Base-by-base conservation (phyloP, 768 basidiomycete genomes). In the Tulasnella calospora region DNA sequence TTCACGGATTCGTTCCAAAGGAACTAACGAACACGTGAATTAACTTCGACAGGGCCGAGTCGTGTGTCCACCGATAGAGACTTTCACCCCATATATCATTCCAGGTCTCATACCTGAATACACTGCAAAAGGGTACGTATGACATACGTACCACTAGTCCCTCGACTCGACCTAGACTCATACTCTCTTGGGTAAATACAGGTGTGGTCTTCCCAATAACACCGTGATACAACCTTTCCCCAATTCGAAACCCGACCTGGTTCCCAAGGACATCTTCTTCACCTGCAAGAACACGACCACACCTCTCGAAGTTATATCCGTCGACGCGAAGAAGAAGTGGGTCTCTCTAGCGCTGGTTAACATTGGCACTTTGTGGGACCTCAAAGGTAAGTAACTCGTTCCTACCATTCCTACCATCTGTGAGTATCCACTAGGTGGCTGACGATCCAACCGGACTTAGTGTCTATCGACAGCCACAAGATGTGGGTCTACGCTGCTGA, bases 401-500 rank as follows among this genome's bases (percentile, higher is more conserved):
- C n/a, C 55, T 21, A 8, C 27, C n/a, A n/a, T n/a, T n/a, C n/a
- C n/a, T n/a, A n/a, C n/a, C n/a, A 7, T 15, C 27, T 15, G 7
- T 33, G 3, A 3, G 61, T n/a, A 3, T 27, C 10, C 2, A 23
- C 5, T 10, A 1, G n/a, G 6, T 7, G 41, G n/a, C 55, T 21
- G n/a, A 77, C 30, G 15, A 21, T 35, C 6, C n/a, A 6, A 12
- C 21, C n/a, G 74, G 55, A 27, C 12, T 41, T 51, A 77, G 76
- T 77, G 4, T 67, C 55, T 3, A n/a, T 77, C 30, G 76, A 77
- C n/a, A 51, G 46, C 23, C 76, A 77, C 55, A 36, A 36, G 67
- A 38, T 77, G 35, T 77, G 57, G 35, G 38, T 77, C 10, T 77
- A 77, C 35, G 76, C 76, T 10, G 76, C 76, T 4, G 76, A 77